Evolutionary conservation across 1,139 yeast genomes (phyloP).

Genomic region (Arxiozyma slooffiae): DNA sequence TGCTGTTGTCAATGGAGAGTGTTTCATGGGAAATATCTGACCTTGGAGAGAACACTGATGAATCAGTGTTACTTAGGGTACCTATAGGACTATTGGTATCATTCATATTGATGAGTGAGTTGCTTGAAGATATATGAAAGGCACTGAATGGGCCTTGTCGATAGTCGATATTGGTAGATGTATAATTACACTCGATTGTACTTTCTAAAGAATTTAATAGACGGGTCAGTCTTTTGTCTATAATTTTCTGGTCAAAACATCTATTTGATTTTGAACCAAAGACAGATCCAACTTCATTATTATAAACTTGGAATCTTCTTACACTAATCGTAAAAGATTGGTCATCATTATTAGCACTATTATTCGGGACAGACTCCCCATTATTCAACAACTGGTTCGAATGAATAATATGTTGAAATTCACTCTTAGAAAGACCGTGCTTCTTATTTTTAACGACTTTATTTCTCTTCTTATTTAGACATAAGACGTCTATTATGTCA

Average conservation of each 20-base stretch:
- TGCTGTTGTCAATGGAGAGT: not conserved
- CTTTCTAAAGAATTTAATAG: conserved; percentile 16
- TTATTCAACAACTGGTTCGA: not conserved
- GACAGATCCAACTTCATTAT: conserved; percentile 20
- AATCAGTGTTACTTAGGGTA: not conserved
- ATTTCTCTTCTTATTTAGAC: not conserved
- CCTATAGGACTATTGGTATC: not conserved
- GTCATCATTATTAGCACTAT: not conserved
- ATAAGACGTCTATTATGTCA: not conserved
- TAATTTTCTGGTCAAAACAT: conserved; percentile 16
- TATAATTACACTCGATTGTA: not conserved
- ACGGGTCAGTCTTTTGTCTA: conserved; percentile 15
- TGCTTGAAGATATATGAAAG: not conserved
- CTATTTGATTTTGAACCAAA: conserved; percentile 11
- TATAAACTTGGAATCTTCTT: conserved; percentile 25
- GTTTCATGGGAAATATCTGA: not conserved
- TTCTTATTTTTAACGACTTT: not conserved
- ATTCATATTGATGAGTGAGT: not conserved
- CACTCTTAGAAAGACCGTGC: conserved; percentile 8
- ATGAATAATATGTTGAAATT: conserved; percentile 7
- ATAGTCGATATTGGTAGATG: not conserved
- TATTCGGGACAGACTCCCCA: not conserved
- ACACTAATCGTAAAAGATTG: conserved; percentile 23
- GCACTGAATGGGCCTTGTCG: conserved; percentile 12
- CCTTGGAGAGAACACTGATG: not conserved